Percentiles rank a stretch among this genome's conserved stretches.
phyloP scores from a whole-genome alignment of 108 stramenopile genomes.

The Stephanodiscus triporus region DNA sequence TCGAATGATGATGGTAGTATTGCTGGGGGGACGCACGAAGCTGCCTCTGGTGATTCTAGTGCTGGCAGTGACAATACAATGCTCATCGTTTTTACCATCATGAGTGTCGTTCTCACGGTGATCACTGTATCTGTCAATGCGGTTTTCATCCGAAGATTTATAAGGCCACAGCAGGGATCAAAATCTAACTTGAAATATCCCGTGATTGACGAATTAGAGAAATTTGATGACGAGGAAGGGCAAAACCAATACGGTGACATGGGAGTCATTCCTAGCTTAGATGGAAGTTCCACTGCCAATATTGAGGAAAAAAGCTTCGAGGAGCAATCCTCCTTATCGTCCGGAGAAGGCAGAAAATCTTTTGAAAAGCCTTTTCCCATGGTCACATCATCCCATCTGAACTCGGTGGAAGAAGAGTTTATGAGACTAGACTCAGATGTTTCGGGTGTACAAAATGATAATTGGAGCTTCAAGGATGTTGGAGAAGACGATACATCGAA shows the following conservation, averaged over 20 bases:
- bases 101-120: neutral
- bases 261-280: no score
- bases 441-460: neutral
- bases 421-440: neutral
- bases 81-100: neutral
- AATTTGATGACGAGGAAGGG: neutral
- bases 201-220: neutral
- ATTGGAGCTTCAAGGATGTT: neutral
- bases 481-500: neutral
- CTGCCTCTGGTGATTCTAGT: neutral
- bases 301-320: neutral
- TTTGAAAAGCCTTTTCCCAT: neutral
- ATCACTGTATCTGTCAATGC: neutral
- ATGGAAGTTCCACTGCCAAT: neutral
- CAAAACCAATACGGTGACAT: neutral
- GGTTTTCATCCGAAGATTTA: neutral
- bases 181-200: neutral
- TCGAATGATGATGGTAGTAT: neutral
- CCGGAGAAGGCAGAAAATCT: constrained; percentile 1
- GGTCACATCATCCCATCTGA: neutral
- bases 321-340: constrained; percentile 4
- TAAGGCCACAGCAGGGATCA: neutral
- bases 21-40: neutral
- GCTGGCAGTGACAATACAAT: neutral
- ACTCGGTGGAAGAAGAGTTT: neutral